Evolutionary conservation across 768 basidiomycete genomes (phyloP).

Genomic region (Leccinum truebloodii): DNA sequence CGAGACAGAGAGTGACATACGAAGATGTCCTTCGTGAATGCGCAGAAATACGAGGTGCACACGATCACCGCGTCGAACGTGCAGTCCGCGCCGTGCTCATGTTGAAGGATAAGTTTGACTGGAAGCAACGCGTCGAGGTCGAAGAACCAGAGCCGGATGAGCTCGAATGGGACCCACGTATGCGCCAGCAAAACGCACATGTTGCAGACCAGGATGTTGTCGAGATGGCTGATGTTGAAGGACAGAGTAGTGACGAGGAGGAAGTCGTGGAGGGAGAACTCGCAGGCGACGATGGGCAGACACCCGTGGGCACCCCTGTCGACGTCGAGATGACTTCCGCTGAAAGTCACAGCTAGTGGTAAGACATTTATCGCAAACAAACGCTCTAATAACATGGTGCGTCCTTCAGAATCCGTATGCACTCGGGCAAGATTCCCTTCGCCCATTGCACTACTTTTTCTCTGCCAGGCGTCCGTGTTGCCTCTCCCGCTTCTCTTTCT

Average conservation of each 20-base stretch:
- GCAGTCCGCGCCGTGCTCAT: conserved; percentile 79
- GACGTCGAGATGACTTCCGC: conserved; percentile 26
- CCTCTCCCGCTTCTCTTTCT: conserved; percentile 14
- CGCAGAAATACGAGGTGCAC: conserved; percentile 62
- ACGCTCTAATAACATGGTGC: conserved; percentile 30
- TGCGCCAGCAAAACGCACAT: conserved; percentile 23
- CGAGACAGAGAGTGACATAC: conserved; percentile 35
- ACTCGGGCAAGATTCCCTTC: conserved; percentile 37
- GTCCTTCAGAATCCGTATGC: conserved; percentile 47
- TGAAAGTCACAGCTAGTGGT: conserved; percentile 12
- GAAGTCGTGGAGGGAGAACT: conserved; percentile 39
- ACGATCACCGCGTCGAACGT: conserved; percentile 75
- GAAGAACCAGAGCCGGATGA: conserved; percentile 81
- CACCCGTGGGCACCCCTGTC: conserved; percentile 21
- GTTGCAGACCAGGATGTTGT: conserved; percentile 7
- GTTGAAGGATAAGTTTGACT: conserved; percentile 78
- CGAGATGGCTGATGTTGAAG: conserved; percentile 30
- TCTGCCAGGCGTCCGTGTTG: conserved; percentile 18
- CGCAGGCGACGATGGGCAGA: conserved; percentile 31
- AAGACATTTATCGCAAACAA: not conserved
- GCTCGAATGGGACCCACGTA: conserved; percentile 65
- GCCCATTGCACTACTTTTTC: conserved; percentile 42
- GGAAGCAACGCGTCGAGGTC: conserved; percentile 79
- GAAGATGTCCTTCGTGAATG: conserved; percentile 70
- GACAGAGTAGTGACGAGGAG: conserved; percentile 41